Percentiles rank a stretch among this genome's conserved stretches.
These are phyloP conservation scores for Crinitomyces ghanaensis DNA, from an alignment of 805 yeast species.

Conservation along the genomic window DNA sequence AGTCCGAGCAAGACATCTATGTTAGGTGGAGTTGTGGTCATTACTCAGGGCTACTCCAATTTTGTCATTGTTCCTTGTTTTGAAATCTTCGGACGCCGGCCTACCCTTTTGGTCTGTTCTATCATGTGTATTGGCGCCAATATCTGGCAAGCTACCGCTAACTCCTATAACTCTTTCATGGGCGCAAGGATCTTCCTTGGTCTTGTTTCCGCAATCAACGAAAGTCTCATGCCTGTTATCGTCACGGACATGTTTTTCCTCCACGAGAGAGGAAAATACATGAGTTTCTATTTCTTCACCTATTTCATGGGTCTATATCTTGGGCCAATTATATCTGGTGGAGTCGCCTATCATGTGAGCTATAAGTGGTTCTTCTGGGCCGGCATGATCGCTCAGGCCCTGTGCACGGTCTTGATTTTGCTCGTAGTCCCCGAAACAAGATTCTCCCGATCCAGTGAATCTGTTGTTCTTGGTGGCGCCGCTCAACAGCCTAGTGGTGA, in stretches of 20 bases:
- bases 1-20: no score
- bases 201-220: slow-evolving; percentile 35
- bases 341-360: slow-evolving; percentile 1
- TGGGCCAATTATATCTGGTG: slow-evolving; percentile 6
- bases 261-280: slow-evolving; percentile 34
- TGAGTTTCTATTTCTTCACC: slow-evolving; percentile 35
- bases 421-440: slow-evolving; percentile 7
- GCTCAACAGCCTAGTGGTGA: neutral
- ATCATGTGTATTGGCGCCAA: no score
- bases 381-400: slow-evolving; percentile 1
- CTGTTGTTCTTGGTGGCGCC: neutral
- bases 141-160: no score
- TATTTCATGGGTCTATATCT: slow-evolving; percentile 23
- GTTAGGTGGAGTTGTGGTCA: no score
- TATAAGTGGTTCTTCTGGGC: slow-evolving; percentile 8
- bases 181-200: slow-evolving; percentile 39
- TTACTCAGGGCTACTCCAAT: no score
- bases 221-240: slow-evolving; percentile 40
- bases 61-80: no score
- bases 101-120: no score
- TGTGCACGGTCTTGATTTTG: slow-evolving; percentile 1
- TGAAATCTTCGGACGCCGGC: no score
- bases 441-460: slow-evolving; percentile 3
- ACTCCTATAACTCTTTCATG: no score
- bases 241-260: slow-evolving; percentile 34